Base-by-base conservation (phyloP, 129 eudicot species). In the Saussurea involucrata region DNA sequence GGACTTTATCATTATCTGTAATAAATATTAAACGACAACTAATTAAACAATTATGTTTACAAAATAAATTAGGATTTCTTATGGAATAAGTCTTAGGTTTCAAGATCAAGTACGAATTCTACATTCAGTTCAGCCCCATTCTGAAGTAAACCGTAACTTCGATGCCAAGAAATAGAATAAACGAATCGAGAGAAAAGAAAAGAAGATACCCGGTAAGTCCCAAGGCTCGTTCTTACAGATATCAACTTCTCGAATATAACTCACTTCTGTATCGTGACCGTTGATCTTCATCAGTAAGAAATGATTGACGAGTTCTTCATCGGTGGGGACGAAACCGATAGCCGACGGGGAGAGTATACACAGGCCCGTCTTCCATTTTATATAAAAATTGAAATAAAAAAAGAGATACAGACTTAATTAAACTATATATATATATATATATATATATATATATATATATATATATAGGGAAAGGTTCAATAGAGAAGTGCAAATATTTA, bases 271-370 rank as follows among this genome's bases (percentile, higher is more conserved):
- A 18, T 88, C 83, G 22, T 64, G 70, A 6, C 93, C 89, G 37
- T 90, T 90, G 78, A 90, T 93, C 88, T 93, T 93, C 40, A 85
- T 75, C 72, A 83, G 74, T 20, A 93, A 71, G 83, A 88, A 93
- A 77, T 93, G 95, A 78, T 84, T 86, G 1, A 93, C 80, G 2
- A 93, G 85, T 76, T 93, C 98, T 77, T 87, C 95, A 28, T 93
- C 98, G 2, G 98, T 93, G 3, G 98, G 98, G 98, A 57, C 92
- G 85, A 74, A 93, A 93, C 37, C 98, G 80, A 64, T 83, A 93
- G 12, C 98, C 98, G 18, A 93, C 95, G 22, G 98, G 97, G 25
- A 90, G 84, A 66, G 84, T 64, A 24, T 83, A 80, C 34, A 67
- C 70, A n/a, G 95, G 86, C 46, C 71, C 25, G 4, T 53, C 46